Evolutionary conservation across 345 rosid genomes (phyloP), one percentile per base, ranked within the genome.

Genomic region (Abelmoschus esculentus): DNA sequence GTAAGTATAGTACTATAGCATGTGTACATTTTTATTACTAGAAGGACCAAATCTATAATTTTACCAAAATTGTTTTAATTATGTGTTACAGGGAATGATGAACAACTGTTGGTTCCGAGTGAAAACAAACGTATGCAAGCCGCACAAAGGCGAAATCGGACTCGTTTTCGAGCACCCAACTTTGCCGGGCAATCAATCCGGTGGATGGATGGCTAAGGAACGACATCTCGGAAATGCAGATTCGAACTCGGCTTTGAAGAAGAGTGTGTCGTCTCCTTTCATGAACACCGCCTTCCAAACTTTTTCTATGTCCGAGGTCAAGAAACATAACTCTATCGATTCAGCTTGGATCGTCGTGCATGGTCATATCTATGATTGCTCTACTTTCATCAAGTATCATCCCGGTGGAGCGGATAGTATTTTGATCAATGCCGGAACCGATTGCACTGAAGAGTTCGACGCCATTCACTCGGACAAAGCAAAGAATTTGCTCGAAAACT

Each of bases 171-270:
- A 91, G 73, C 61, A 57, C 96, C 99, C 99, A 44, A 95, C 96
- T 19, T 82, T 78, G 61, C 90, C 99, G 1, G 99, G 87, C 32
- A 95, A 91, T 82, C 99, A 90, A 34, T 79, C 96, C 13, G 93
- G 99, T 18, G 99, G 99, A 64, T 95, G 99, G 99, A 95, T 95
- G 99, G 99, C 90, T 0, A 88, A 85, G 78, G 93, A 91, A 38
- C 83, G 83, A 22, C 90, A 89, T 55, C 82, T 88, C 0, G 97
- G 84, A 75, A 86, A 31, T n/a, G 85, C 82, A 0, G 96, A 89
- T 0, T 70, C 77, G 34, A 78, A 56, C 72, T 80, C 15, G 2
- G 67, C 86, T 34, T 46, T 91, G 5, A 95, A 91, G 84, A 57
- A 57, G 81, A 91, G 97, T 13, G 79, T 87, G 18, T 93, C 98